Evolutionary conservation across 345 rosid genomes (phyloP), one percentile per base, ranked within the genome.

Genomic region (Eucalyptus curtisii): DNA sequence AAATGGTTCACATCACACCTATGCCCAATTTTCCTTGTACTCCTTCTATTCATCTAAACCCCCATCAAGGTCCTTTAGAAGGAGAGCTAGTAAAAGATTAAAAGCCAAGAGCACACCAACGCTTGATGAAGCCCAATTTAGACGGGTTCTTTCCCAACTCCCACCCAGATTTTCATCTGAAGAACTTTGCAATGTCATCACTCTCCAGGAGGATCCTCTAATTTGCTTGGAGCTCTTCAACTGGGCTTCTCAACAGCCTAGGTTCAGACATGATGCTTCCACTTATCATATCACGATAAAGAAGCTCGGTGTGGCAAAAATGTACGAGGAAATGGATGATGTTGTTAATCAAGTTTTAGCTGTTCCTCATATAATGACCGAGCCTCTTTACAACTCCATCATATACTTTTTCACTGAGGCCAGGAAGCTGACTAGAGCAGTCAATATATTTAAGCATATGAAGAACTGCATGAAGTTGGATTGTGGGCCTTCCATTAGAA

Each of bases 291-390:
- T 92, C 47, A 93, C 94, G 19, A 94, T 96, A 76, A 93, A 95
- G 93, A 97, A 95, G 95, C 98, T 96, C 7, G 99, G 99, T 50
- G 93, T 92, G 14, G 96, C 98, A 3, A 92, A 96, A 92, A 92
- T 97, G 97, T 97, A 96, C 80, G 80, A 94, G 87, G 99, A 95
- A 88, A 97, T 97, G 99, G 98, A 97, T 86, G 92, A 90, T 89
- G 92, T 97, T 55, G 98, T 97, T 42, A 96, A 96, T 91, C 98
- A 97, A 85, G 94, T 94, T 59, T 96, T 96, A 44, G 95, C 95
- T 0, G 91, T 94, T 92, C 93, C 93, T 64, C 91, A 93, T 19
- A 66, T 94, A 7, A 97, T 96, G 66, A 93, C 94, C 8, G 99
- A 97, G 90, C 93, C 96, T 79, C 93, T 96, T 14, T 96, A 93